Base-by-base conservation (phyloP, 108 stramenopile species). In the Cyclotella atomus region DNA sequence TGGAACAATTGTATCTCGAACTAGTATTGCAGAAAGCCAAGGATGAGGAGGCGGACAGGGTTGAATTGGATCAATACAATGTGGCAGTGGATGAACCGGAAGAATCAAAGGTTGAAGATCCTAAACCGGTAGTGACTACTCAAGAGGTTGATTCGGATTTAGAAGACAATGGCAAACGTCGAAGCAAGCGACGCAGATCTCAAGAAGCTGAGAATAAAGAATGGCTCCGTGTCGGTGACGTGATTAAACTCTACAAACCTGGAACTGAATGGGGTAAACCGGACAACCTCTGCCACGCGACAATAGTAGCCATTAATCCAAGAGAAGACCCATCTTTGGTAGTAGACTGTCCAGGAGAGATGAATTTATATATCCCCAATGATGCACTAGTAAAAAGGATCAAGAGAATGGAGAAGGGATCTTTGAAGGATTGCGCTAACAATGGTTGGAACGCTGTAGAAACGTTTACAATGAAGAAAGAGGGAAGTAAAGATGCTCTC, bases 241-340 rank as follows among this genome's bases (percentile, higher is more conserved):
- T 53, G 10, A 53, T 53, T 53, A n/a, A 10, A 53, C 24, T 53
- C 20, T 53, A 53, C 52, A 53, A 53, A 53, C 52, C 52, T 23
- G 52, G 52, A 5, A 23, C 23, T 53, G 23, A n/a, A 3, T 19
- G 10, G 21, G 52, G 52, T 23, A 10, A 53, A 3, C n/a, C 45
- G 21, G 21, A 23, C 19, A 12, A 23, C 52, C 23, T 20, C 21
- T 53, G 23, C 45, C 10, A 53, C 19, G 57, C 57, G 19, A 35
- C 29, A 0, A 32, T 59, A 12, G 17, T 19, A 35, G 19, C 57
- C 14, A 59, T 59, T 19, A 15, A 30, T 6, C 57, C 57, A 27
- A 6, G 19, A 1, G 29, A 17, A 1, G 57, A 59, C 10, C 32
- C 28, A 8, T 33, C 5, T 14, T 30, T 59, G 12, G 15, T 19